Percentiles rank a stretch among this genome's conserved stretches.
These are phyloP conservation scores for Xanthoceras sorbifolium DNA, from an alignment of 345 rosid species.

Conservation along the genomic window DNA sequence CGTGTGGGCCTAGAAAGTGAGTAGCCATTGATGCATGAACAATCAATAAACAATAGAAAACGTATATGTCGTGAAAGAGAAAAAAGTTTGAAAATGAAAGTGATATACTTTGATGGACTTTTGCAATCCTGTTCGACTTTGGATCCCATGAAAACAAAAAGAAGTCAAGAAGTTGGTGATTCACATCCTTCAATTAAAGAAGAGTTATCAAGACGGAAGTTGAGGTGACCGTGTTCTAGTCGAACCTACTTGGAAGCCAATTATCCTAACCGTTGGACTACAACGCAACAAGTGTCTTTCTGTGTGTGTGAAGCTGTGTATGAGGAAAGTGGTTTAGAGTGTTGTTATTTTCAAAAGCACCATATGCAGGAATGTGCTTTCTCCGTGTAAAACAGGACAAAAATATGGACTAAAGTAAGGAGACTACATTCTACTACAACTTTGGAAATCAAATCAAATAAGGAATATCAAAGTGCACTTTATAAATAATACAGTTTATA, in stretches of 20 bases:
- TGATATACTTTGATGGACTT: neutral
- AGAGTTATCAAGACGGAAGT: no score
- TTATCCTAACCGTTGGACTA: conserved; percentile 89
- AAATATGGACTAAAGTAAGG: neutral
- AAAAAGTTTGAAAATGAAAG: neutral
- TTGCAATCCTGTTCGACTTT: neutral
- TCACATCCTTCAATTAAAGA: no score
- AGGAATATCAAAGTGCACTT: neutral
- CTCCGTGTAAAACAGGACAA: neutral
- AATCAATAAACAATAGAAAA: no score
- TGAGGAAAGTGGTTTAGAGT: no score
- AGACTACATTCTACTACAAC: no score
- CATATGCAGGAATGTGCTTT: neutral
- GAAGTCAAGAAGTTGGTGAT: neutral
- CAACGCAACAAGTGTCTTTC: conserved; percentile 27
- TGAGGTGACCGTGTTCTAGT: no score
- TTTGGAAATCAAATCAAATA: neutral
- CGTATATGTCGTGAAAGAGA: no score
- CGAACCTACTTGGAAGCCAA: conserved; percentile 86
- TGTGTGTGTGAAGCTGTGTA: neutral
- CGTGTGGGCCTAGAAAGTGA: no score
- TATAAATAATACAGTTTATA: no score
- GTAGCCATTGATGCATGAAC: no score
- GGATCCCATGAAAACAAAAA: neutral
- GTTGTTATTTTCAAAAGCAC: no score